Evolutionary conservation across 371 early-diverging fungal species (phyloP).

Genomic region (Nematocida sp.): DNA sequence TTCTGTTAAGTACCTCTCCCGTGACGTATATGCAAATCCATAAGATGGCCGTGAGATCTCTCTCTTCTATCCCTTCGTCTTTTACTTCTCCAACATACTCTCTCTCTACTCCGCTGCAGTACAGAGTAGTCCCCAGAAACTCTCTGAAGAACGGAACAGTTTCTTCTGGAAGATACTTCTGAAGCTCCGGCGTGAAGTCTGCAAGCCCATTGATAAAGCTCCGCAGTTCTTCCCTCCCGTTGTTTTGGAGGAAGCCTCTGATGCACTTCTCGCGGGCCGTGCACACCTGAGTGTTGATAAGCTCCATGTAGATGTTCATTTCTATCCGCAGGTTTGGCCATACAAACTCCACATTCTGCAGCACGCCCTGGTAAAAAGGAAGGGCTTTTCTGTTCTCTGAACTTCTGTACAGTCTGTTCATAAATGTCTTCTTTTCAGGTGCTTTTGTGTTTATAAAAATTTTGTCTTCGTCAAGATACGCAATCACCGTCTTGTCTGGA

Average conservation of each 20-base stretch:
- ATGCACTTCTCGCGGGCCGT: slow-evolving; percentile 42
- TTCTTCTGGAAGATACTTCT: background rate
- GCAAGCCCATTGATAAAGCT: background rate
- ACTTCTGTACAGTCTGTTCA: slow-evolving; percentile 7
- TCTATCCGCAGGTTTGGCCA: slow-evolving; percentile 30
- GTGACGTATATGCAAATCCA: slow-evolving; percentile 16
- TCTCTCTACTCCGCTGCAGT: slow-evolving; percentile 10
- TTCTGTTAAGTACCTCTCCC: slow-evolving; percentile 1
- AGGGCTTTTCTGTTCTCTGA: background rate
- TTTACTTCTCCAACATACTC: slow-evolving; percentile 22
- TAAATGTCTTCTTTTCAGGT: background rate
- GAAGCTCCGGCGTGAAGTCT: background rate
- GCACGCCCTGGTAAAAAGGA: slow-evolving; percentile 35
- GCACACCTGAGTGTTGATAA: slow-evolving; percentile 23
- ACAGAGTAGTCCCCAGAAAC: slow-evolving; percentile 33
- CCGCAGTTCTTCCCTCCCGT: background rate
- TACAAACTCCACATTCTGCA: background rate
- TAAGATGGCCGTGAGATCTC: background rate
- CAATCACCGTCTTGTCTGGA: slow-evolving; percentile 37
- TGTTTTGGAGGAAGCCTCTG: background rate
- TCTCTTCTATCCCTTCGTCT: background rate
- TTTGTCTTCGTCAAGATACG: slow-evolving; percentile 27
- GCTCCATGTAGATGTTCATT: slow-evolving; percentile 41
- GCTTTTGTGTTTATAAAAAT: background rate
- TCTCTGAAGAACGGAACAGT: slow-evolving; percentile 1